These are phyloP conservation scores for Penstemon eatonii DNA, from an alignment of 257 asterid genomes.

Conservation along the genomic window DNA sequence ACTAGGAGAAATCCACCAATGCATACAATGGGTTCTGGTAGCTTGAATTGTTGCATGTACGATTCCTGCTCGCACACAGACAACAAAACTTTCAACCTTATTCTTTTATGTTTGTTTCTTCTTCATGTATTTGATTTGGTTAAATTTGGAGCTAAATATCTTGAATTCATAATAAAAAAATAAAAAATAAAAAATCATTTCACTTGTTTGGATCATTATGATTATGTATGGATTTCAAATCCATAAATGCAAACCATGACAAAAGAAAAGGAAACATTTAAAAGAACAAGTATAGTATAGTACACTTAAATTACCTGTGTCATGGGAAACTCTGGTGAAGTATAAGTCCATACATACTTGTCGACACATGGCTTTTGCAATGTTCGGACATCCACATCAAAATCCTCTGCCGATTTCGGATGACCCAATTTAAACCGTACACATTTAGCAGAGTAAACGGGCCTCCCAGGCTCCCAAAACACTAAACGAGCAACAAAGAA, in stretches of 20 bases:
- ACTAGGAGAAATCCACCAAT: conserved; percentile 55
- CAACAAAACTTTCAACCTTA: too few species aligned
- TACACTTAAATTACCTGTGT: conserved; percentile 36
- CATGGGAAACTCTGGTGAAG: conserved; percentile 48
- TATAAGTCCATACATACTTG: conserved; percentile 49
- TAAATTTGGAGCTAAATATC: too few species aligned
- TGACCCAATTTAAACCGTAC: conserved; percentile 61
- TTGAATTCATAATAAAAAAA: too few species aligned
- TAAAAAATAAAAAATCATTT: too few species aligned
- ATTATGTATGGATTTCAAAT: not conserved
- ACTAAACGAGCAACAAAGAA: conserved; percentile 31
- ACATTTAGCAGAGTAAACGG: conserved; percentile 62
- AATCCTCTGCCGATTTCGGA: conserved; percentile 32
- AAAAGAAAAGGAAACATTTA: not conserved
- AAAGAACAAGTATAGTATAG: not conserved
- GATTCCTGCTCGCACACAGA: conserved; percentile 37
- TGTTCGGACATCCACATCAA: conserved; percentile 26
- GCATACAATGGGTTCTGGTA: conserved; percentile 52
- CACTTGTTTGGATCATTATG: too few species aligned
- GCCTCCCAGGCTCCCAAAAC: conserved; percentile 41
- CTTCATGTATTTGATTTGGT: not conserved
- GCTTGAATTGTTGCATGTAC: conserved; percentile 45
- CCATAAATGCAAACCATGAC: not conserved
- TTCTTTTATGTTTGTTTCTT: too few species aligned
- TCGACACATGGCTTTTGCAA: conserved; percentile 42